Evolutionary conservation across 2,329 filamentous ascomycete species (phyloP).

Genomic region (Pleurostoma richardsiae): DNA sequence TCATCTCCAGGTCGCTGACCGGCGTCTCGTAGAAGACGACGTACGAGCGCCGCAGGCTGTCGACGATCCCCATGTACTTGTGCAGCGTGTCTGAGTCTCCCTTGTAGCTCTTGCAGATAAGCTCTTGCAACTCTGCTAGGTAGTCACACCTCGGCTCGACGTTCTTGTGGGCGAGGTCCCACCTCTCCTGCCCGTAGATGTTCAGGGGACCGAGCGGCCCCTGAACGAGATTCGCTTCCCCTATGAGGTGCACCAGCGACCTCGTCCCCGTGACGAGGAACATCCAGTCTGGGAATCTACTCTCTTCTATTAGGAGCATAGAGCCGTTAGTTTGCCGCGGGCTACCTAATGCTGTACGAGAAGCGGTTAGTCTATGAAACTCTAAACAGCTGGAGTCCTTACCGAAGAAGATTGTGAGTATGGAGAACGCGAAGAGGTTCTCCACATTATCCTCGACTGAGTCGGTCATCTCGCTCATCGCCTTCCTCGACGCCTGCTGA

Average conservation of each 20-base stretch:
- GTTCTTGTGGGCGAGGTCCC: constrained; percentile 1
- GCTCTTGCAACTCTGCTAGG: constrained; percentile 15
- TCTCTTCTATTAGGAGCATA: constrained; percentile 8
- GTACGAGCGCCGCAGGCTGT: too few relatives aligned
- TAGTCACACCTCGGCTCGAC: too few relatives aligned
- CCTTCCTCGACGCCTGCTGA: constrained; percentile 19
- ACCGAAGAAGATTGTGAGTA: background rate
- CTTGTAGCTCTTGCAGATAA: constrained; percentile 5
- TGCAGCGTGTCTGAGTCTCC: too few relatives aligned
- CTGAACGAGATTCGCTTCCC: background rate
- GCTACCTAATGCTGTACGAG: too few relatives aligned
- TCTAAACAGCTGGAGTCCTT: background rate
- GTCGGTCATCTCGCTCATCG: constrained; percentile 17
- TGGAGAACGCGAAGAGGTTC: constrained; percentile 10
- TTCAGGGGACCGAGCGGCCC: too few relatives aligned
- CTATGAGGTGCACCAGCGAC: constrained; percentile 15
- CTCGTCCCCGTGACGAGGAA: constrained; percentile 21
- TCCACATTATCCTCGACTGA: constrained; percentile 8
- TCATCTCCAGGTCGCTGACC: constrained; percentile 18
- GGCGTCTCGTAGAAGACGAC: too few relatives aligned
- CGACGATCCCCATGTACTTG: too few relatives aligned
- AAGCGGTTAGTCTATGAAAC: too few relatives aligned
- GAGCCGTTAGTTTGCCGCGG: too few relatives aligned
- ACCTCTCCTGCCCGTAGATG: constrained; percentile 16
- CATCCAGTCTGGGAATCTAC: constrained; percentile 22